Base-by-base conservation (phyloP, 2,329 filamentous ascomycete genomes). In the Hypoxylon sp. region DNA sequence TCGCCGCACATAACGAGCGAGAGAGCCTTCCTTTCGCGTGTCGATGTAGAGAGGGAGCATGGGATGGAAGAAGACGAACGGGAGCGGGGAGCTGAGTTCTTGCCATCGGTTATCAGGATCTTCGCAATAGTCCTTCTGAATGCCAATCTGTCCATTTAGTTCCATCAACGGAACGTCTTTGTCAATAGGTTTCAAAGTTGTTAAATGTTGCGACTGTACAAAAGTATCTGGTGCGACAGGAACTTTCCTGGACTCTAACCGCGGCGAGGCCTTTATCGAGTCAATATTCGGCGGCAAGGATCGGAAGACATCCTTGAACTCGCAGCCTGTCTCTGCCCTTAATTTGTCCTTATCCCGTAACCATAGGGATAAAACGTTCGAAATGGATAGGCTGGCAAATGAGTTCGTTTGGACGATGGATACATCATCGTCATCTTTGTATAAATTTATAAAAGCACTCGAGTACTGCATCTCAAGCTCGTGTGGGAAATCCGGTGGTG, bases 11-110 rank as follows among this genome's bases (percentile, higher is more conserved):
- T 96, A 98, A 48, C 96, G 92, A 63, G 96, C 90, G 36, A 89
- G 83, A 3, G 93, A 97, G 21, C 95, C 96, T 81, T 97, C 93
- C 77, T 88, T 89, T 65, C 96, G 87, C 9, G 94, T 96, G 79
- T 78, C 96, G 75, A 99, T 96, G 80, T 94, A 97, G 11, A 99
- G 87, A 0, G 95, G 95, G 7, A 98, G 87, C 64, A 90, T 86
- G 0, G 94, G 93, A 75, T 97, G 94, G 79, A 98, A 95, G 77
- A 94, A 93, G 23, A 95, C 91, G 73, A 94, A 94, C 0, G 92
- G 92, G 1, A 89, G 80, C 2, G 89, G 88, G 2, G 86, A 87
- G 13, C 84, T 86, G 10, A 92, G 79, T 57, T 92, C 90, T 34
- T 86, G 81, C 90, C 90, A 94, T 7, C 89, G 83, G 72, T 92